phyloP scores from a whole-genome alignment of 176 grass and related monocot species.

The Zizania latifolia region DNA sequence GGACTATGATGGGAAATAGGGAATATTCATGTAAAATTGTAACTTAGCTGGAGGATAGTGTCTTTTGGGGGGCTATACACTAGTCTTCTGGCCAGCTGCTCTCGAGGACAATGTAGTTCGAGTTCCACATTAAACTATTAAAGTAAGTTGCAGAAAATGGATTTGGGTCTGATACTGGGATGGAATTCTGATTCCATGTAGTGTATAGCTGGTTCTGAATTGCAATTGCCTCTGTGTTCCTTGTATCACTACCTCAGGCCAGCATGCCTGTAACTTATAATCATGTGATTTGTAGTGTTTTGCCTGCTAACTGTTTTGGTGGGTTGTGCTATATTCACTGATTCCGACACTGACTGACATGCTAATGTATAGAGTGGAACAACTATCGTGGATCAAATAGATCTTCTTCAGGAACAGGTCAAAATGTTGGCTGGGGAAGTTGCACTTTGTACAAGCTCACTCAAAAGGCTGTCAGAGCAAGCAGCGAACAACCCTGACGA shows the following conservation, averaged over 20 bases:
- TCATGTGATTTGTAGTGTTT: no score
- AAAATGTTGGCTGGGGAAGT: conserved; percentile 94
- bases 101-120: not conserved
- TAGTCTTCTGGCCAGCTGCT: not conserved
- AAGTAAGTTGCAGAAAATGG: not conserved
- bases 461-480: conserved; percentile 86
- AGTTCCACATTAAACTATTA: conserved; percentile 17
- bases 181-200: not conserved
- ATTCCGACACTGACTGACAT: conserved; percentile 5
- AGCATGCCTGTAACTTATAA: not conserved
- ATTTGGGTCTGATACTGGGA: not conserved
- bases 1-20: not conserved
- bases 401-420: conserved; percentile 94
- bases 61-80: not conserved
- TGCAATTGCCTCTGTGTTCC: not conserved
- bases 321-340: conserved; percentile 4
- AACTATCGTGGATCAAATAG: conserved; percentile 97
- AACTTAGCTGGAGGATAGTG: not conserved
- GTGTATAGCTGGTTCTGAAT: not conserved
- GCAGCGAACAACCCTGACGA: conserved; percentile 57
- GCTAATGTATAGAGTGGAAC: conserved; percentile 64
- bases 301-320: not conserved
- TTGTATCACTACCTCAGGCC: not conserved
- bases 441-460: conserved; percentile 88
- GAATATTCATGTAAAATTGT: conserved; percentile 7